phyloP scores from a whole-genome alignment of 345 rosid species.

The Arabidopsis arenosa region DNA sequence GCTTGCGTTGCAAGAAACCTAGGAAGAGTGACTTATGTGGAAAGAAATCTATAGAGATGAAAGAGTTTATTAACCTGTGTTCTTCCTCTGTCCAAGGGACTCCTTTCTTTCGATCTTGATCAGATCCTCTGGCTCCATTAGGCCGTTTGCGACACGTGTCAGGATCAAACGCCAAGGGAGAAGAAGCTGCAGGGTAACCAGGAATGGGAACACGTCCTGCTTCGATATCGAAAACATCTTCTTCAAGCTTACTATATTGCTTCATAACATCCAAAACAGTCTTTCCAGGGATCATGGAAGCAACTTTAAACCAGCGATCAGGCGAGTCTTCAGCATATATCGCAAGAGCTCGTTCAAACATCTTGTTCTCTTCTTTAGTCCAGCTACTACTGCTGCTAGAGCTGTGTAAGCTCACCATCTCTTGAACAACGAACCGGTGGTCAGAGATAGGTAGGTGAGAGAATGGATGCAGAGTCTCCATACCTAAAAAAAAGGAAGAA shows the following conservation, averaged over 20 bases:
- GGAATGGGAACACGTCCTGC: conserved; percentile 80
- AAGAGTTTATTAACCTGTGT: conserved; percentile 63
- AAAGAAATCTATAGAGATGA: conserved; percentile 3
- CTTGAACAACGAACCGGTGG: conserved; percentile 43
- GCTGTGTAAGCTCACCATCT: conserved; percentile 32
- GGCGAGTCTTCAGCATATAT: conserved; percentile 67
- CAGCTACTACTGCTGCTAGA: conserved; percentile 48
- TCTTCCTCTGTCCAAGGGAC: conserved; percentile 99
- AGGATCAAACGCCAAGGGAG: conserved; percentile 47
- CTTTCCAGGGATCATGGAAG: conserved; percentile 76
- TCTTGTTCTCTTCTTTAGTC: conserved; percentile 83
- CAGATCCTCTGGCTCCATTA: conserved; percentile 49
- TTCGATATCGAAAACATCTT: conserved; percentile 73
- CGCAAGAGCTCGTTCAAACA: conserved; percentile 81
- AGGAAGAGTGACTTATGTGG: background rate
- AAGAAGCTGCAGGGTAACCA: conserved; percentile 59
- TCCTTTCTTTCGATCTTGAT: conserved; percentile 90
- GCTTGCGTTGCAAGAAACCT: conserved; percentile 33
- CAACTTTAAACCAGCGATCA: conserved; percentile 73
- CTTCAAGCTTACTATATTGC: conserved; percentile 72
- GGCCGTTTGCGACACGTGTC: conserved; percentile 62
- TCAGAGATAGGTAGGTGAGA: conserved; percentile 45
- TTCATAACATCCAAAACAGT: conserved; percentile 68
- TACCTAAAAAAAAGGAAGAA: conserved; percentile 19
- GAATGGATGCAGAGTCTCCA: conserved; percentile 67